Evolutionary conservation across 2,329 filamentous ascomycete genomes (phyloP), one percentile per base, ranked within the genome.

Genomic region (Knoxdaviesia proteae): DNA sequence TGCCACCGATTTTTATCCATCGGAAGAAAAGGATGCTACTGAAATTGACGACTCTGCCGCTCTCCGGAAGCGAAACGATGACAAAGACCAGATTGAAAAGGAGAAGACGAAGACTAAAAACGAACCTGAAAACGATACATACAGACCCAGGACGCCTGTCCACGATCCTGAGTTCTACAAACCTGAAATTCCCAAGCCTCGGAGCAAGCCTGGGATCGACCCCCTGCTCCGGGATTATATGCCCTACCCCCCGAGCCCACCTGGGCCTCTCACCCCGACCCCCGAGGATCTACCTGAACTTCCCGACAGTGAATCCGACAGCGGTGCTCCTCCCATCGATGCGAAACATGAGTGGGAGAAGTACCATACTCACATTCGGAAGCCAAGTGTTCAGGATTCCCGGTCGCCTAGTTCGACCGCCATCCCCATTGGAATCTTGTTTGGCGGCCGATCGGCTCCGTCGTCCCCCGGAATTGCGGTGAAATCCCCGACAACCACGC

Each of bases 51-150:
- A 20, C 20, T 20, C 20, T 20, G 20, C 20, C 20, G 20, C 20
- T 20, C 20, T 20, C 20, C 20, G 20, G 20, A 20, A 20, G 20
- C 20, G 20, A 20, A 20, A 20, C 20, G 20, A 20, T 20, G 20
- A 20, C 20, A 3, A 20, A 20, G 3, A 20, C 20, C 20, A 20
- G 20, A 20, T 20, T 20, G 20, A 20, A 20, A 55, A 59, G 56
- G 57, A 61, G 53, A 51, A 54, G 46, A 47, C 53, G 45, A 48
- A 44, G 39, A 46, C 46, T 42, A 50, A 56, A 42, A 44, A 51
- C 11, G 38, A 44, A 30, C 74, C 74, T 32, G 70, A 73, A 29
- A 78, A 73, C 51, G 67, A 72, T 11, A 71, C 74, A 5, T 65
- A 67, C 45, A 72, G 70, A 7, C 67, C 69, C 0, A 65, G 66